Base-by-base conservation (phyloP, 176 grass and related monocot species). In the Chloris gayana region DNA sequence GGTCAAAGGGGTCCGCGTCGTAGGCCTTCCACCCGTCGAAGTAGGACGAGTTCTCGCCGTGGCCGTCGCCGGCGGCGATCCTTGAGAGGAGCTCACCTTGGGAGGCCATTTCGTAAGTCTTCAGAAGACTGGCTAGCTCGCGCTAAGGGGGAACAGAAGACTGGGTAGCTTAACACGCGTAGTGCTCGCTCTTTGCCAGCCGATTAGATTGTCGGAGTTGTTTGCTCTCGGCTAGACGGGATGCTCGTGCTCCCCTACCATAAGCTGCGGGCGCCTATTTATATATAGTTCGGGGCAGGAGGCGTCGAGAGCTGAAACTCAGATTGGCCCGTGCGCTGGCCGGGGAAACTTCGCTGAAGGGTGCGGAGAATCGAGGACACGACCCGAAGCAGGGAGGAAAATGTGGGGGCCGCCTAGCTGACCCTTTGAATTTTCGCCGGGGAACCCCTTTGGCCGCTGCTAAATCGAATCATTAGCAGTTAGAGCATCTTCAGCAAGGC, bases 1-100 rank as follows among this genome's bases (percentile, higher is more conserved):
- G 84, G 86, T 98, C 71, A 81, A 93, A 98, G 0, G 88, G 92
- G 80, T 98, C 37, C 13, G 19, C 68, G 9, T 98, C 90, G 77
- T 98, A 94, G 22, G 95, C 95, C 86, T 93, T 98, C 95, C 95
- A 98, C 9, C 95, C 95, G 6, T 98, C 90, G 57, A 95, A 98
- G 70, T 98, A 98, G 22, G 86, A 82, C 0, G 88, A 95, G 4
- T 89, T 93, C 95, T 98, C 95, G 51, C 95, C 87, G 70, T 98
- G 95, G 80, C 88, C 92, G 30, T 94, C 88, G 53, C 77, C 68
- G 63, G 81, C 27, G 13, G 92, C 95, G 9, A 93, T 83, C 71
- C 60, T 82, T 0, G 95, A 98, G 9, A 98, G 92, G 22, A 93
- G 78, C 64, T 76, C 74, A 0, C 8, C 21, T 1, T 15, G 33